Base-by-base conservation (phyloP, 768 basidiomycete species). In the Podaxis mareebaensis region DNA sequence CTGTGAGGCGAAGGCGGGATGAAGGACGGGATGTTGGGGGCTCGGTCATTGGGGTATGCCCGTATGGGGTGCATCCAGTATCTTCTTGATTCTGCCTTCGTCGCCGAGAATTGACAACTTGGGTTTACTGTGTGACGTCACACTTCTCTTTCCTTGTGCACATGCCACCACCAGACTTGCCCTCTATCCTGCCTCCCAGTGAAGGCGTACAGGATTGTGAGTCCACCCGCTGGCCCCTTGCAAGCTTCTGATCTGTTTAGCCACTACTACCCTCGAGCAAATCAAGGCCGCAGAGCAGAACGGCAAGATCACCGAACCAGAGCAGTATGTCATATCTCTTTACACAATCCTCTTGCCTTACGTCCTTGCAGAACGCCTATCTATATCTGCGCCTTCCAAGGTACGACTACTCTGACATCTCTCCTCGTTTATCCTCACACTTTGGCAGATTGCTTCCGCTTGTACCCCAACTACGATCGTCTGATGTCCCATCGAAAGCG, bases 401-500 rank as follows among this genome's bases (percentile, higher is more conserved):
- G 89, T 88, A 73, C 48, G 73, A 69, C 36, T 38, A 28, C n/a
- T 52, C 30, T 13, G 7, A 28, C 49, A 49, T 49, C 28, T 36
- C 12, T 38, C 8, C 22, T 40, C 26, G 26, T 3, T 17, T n/a
- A 12, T 30, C 36, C 51, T 62, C 36, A 63, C 17, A 58, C 10
- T 57, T 10, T 33, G 51, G 3, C 70, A 86, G 87, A 83, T 57
- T 94, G 92, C 72, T 81, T 83, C 70, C 86, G 90, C 28, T 77
- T 93, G 46, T 92, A 89, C 69, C 91, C 89, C 20, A 84, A 85
- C 22, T 82, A 83, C 26, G 90, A 91, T 24, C 82, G 86, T 3
- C 73, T 93, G 5, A 85, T 89, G 83, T 67, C 77, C 17, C 92
- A 93, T 67, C 83, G 90, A 54, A 90, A 85, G 68, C 85, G 89